Evolutionary conservation across 73 alveolate species (phyloP).

Genomic region (Uronychia binucleata): DNA sequence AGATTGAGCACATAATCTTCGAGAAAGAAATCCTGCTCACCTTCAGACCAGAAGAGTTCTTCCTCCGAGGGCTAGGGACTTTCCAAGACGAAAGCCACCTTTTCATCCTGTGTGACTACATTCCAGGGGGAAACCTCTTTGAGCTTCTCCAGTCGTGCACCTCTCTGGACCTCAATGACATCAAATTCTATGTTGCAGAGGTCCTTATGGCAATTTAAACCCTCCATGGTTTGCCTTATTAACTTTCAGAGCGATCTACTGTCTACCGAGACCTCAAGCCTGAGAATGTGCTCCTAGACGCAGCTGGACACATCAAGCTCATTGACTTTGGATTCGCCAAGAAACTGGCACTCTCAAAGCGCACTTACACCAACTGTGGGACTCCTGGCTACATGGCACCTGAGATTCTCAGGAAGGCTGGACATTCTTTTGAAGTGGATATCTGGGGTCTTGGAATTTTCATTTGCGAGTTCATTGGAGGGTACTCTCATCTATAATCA

Average conservation of each 20-base stretch:
- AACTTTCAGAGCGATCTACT: background rate
- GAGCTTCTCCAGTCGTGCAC: background rate
- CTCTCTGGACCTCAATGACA: background rate
- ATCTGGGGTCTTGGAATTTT: background rate
- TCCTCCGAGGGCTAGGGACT: background rate
- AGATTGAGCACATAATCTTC: background rate
- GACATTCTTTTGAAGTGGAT: slow-evolving; percentile 35
- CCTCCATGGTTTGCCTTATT: no score
- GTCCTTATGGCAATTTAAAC: background rate
- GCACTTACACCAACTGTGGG: background rate
- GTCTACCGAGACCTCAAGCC: slow-evolving; percentile 3
- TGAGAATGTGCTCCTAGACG: slow-evolving; percentile 31
- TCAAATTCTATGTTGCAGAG: background rate
- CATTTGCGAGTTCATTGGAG: background rate
- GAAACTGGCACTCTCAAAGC: background rate
- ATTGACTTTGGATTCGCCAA: slow-evolving; percentile 62
- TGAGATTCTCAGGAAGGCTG: slow-evolving; percentile 47
- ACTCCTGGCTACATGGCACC: slow-evolving; percentile 47
- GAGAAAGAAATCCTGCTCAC: background rate
- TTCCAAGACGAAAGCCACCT: background rate
- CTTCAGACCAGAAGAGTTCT: background rate
- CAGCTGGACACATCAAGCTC: slow-evolving; percentile 49
- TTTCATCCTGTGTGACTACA: background rate
- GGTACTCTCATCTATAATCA: background rate
- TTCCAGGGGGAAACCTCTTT: background rate